Evolutionary conservation across 2,329 filamentous ascomycete genomes (phyloP).

Genomic region (Diplodia scrobiculata): DNA sequence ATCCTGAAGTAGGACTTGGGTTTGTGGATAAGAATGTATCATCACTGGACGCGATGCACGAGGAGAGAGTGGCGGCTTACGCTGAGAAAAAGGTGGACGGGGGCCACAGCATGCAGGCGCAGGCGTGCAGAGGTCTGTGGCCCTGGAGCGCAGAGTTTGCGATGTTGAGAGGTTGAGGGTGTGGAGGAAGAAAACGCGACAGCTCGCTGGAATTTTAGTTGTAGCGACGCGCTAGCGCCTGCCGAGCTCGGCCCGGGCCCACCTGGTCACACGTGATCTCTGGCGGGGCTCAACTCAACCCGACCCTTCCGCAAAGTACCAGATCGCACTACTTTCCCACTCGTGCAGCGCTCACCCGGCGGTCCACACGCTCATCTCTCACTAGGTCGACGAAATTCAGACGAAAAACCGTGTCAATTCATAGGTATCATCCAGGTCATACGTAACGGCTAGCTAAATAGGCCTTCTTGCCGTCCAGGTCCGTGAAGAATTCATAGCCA

Average conservation of each 20-base stretch:
- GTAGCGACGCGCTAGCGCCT: conserved; percentile 21
- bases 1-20: conserved; percentile 57
- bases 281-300: neutral
- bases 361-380: too few species aligned
- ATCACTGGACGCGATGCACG: conserved; percentile 21
- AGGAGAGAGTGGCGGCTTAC: conserved; percentile 4
- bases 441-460: neutral
- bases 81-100: neutral
- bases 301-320: too few species aligned
- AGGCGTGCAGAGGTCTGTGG: neutral
- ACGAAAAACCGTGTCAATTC: neutral
- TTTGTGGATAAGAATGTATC: conserved; percentile 28
- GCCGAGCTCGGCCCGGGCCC: neutral
- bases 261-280: neutral
- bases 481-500: conserved; percentile 60
- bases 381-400: neutral
- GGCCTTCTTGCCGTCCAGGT: conserved; percentile 59
- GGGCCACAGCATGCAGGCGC: neutral
- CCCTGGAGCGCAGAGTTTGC: neutral
- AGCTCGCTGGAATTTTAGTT: conserved; percentile 11
- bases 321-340: too few species aligned
- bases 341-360: too few species aligned
- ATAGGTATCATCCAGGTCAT: neutral
- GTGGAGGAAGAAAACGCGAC: neutral
- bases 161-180: conserved; percentile 12